Base-by-base conservation (phyloP, 164 flowering plant species). In the Liriodendron chinense region DNA sequence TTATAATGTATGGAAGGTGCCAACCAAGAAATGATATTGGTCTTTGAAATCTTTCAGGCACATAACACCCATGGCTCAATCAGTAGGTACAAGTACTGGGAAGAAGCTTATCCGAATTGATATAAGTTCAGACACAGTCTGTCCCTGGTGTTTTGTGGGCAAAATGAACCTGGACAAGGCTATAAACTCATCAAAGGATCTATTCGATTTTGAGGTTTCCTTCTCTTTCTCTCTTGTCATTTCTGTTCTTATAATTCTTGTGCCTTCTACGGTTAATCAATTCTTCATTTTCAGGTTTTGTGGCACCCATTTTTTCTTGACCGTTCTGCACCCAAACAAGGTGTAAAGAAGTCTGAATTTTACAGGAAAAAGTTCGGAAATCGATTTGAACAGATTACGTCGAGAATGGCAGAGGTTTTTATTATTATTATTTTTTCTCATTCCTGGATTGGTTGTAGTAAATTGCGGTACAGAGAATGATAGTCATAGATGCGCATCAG, bases 111-210 rank as follows among this genome's bases (percentile, higher is more conserved):
- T 96, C 68, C 81, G 47, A 69, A 87, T 96, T 61, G 99, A 96
- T 79, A 72, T 92, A 68, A 91, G 89, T 77, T 85, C 94, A 23
- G 99, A 96, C 79, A 86, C 94, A 0, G 97, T 94, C 22, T 96
- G 99, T 72, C 99, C 98, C 57, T 96, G 98, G 99, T 96, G 99
- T 79, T 94, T 85, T 81, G 97, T 94, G 80, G 99, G 99, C 67
- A 91, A 96, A 78, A 91, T 66, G 70, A 92, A 94, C 79, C 78
- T 96, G 24, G 95, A 94, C 80, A 94, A 89, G 77, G 99, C 99
- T 56, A 87, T 96, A 26, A 89, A 80, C 82, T 81, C 83, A 18
- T 79, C 90, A 23, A 86, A 84, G 74, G 91, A 92, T 86, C 88
- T 81, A 74, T 96, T 77, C 74, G 86, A 87, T 74, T 91, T 96